Conservation (phyloP, 495 filamentous ascomycete genomes). For the Xylaria intraflava region DNA sequence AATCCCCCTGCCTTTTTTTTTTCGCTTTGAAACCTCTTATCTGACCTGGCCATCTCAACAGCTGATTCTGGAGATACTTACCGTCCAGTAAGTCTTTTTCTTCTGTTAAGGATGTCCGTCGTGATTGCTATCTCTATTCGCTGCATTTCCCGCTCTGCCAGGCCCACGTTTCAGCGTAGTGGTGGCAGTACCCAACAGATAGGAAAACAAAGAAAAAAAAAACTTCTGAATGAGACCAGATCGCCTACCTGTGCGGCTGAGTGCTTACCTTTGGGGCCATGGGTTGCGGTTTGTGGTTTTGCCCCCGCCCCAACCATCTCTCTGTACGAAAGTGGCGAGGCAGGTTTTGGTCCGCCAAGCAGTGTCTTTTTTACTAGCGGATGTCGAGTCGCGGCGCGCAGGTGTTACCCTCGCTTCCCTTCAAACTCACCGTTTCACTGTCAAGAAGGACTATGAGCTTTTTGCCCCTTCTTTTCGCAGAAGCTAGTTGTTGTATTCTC, state of each 20-base stretch:
- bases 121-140: neutral
- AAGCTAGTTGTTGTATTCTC: neutral
- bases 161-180: neutral
- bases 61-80: slow-evolving; percentile 49
- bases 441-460: neutral
- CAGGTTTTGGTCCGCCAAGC: neutral
- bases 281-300: slow-evolving; percentile 16
- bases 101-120: neutral
- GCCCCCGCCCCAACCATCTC: slow-evolving; percentile 7
- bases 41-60: slow-evolving; percentile 36
- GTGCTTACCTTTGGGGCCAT: slow-evolving; percentile 8
- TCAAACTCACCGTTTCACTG: neutral
- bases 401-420: neutral
- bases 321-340: neutral
- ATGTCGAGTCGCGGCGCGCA: neutral
- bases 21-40: slow-evolving; percentile 19
- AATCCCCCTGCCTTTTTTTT: slow-evolving; percentile 11
- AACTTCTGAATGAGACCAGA: neutral
- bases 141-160: neutral
- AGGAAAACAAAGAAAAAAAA: too few species aligned
- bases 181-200: neutral
- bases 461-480: neutral
- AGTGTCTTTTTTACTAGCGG: neutral
- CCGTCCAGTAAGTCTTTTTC: slow-evolving; percentile 42
- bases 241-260: neutral